These are phyloP conservation scores for Botryotinia convoluta DNA, from an alignment of 2,329 filamentous ascomycete species.

Conservation along the genomic window DNA sequence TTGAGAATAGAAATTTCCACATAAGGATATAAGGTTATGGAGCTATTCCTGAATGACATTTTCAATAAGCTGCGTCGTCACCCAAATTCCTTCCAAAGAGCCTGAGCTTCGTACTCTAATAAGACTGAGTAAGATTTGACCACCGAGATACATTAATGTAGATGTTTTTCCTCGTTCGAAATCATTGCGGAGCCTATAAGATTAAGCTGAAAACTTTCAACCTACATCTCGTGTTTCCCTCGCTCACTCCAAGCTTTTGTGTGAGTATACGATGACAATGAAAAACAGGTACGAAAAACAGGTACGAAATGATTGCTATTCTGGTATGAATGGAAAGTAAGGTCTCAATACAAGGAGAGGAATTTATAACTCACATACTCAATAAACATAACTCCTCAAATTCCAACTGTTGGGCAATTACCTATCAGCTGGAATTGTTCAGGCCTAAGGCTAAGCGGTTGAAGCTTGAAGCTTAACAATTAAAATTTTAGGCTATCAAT, in stretches of 20 bases:
- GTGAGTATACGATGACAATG: background rate
- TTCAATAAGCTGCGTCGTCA: background rate
- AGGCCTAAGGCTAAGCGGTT: background rate
- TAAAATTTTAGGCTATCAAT: background rate
- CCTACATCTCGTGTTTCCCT: background rate
- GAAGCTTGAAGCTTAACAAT: background rate
- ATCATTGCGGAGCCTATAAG: background rate
- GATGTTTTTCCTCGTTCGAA: background rate
- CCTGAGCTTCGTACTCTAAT: background rate
- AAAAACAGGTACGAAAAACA: background rate
- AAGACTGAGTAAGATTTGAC: background rate
- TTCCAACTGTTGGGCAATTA: background rate
- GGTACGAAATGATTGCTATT: background rate
- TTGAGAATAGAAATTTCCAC: background rate
- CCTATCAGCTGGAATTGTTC: background rate
- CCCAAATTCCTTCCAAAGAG: background rate
- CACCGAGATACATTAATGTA: background rate
- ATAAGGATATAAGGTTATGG: background rate
- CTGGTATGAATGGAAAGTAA: background rate
- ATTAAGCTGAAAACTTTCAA: constrained; percentile 1
- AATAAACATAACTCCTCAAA: background rate
- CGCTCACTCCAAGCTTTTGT: background rate
- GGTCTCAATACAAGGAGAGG: too few relatives aligned
- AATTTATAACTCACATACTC: too few relatives aligned
- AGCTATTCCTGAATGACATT: background rate